Evolutionary conservation across 1,284 basidiomycete species (phyloP).

Genomic region (Ganoderma leucocontextum): DNA sequence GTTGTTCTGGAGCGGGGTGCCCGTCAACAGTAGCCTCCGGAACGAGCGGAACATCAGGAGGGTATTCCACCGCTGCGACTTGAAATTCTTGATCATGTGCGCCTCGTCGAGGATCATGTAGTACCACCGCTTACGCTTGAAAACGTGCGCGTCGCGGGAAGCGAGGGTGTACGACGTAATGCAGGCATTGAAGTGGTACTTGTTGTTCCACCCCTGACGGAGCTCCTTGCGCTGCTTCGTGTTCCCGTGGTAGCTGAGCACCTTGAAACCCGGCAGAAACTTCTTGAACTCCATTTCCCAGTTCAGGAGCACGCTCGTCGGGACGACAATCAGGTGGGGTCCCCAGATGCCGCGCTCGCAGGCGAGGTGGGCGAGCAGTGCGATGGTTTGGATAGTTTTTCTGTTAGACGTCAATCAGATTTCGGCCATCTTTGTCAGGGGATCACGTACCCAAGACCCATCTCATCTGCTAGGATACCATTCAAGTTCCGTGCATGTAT

Average conservation of each 20-base stretch:
- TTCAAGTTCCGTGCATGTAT: slow-evolving; percentile 90
- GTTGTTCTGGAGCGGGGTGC: slow-evolving; percentile 96
- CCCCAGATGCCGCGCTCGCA: slow-evolving; percentile 97
- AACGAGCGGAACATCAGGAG: slow-evolving; percentile 94
- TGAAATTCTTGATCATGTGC: slow-evolving; percentile 99
- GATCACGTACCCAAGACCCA: slow-evolving; percentile 84
- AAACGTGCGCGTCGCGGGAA: slow-evolving; percentile 92
- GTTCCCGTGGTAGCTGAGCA: slow-evolving; percentile 91
- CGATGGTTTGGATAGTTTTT: slow-evolving; percentile 97
- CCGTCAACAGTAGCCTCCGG: slow-evolving; percentile 88
- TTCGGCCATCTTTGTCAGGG: slow-evolving; percentile 18
- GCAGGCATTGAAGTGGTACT: slow-evolving; percentile 94
- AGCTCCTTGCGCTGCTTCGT: slow-evolving; percentile 94
- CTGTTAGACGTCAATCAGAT: slow-evolving; percentile 49
- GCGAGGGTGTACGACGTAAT: slow-evolving; percentile 96
- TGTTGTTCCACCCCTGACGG: slow-evolving; percentile 93
- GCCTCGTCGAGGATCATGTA: slow-evolving; percentile 98
- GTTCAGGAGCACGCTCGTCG: slow-evolving; percentile 94
- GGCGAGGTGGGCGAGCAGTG: slow-evolving; percentile 91
- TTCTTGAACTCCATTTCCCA: slow-evolving; percentile 99
- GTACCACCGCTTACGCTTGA: slow-evolving; percentile 95
- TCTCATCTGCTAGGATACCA: slow-evolving; percentile 93
- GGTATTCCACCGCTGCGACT: slow-evolving; percentile 95
- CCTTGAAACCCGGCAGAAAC: slow-evolving; percentile 93
- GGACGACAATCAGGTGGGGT: slow-evolving; percentile 94